Conservation (phyloP, 257 asterid genomes). For the Solanum lycopersicoides region DNA sequence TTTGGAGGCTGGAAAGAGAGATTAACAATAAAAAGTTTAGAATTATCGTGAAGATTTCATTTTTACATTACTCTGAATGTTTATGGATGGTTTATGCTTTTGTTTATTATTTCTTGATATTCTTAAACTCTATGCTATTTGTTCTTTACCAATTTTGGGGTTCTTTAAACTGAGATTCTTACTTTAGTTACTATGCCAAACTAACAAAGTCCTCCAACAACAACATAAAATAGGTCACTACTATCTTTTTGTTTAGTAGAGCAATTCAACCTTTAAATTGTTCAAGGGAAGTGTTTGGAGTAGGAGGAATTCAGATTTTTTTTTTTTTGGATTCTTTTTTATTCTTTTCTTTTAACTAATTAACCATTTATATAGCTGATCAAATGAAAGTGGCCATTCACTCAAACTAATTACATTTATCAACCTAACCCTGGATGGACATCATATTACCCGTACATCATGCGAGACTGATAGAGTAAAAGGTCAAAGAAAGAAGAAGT, state of each 20-base stretch:
- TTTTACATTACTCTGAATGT: background rate
- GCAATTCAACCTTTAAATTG: background rate
- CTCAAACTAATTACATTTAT: too few species aligned
- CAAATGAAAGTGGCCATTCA: too few species aligned
- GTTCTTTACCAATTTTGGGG: slow-evolving; percentile 63
- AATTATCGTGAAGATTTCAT: background rate
- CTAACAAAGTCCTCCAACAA: slow-evolving; percentile 87
- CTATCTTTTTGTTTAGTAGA: background rate
- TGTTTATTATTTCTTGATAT: background rate
- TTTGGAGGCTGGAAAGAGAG: background rate
- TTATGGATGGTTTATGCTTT: background rate
- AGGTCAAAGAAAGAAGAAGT: background rate
- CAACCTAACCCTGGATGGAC: too few species aligned
- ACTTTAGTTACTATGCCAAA: slow-evolving; percentile 83
- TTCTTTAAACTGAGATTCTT: slow-evolving; percentile 70
- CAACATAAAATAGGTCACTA: slow-evolving; percentile 63
- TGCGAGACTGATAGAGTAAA: background rate
- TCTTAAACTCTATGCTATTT: background rate
- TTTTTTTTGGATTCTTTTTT: too few species aligned
- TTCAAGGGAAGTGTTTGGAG: background rate
- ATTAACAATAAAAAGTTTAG: background rate
- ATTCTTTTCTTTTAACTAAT: too few species aligned
- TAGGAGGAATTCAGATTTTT: background rate
- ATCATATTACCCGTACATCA: too few species aligned
- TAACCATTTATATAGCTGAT: too few species aligned